A percentile compares a stretch with the other conserved stretches of the same genome.
Conservation (phyloP, 2,329 filamentous ascomycete genomes). For the Elsinoe fawcettii region DNA sequence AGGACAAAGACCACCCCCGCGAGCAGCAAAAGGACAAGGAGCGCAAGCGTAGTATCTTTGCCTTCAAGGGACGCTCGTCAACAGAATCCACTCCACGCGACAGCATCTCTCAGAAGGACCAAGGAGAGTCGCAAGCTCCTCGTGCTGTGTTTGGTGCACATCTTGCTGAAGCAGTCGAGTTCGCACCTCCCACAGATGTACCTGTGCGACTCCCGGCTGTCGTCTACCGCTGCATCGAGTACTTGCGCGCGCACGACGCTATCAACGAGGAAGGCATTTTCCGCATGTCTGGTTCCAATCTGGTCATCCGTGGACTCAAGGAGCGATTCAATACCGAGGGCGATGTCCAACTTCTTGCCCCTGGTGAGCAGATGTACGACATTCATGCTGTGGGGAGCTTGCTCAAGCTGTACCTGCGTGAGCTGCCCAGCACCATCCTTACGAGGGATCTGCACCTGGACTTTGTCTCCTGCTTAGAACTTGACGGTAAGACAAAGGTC, state of each 20-base stretch:
- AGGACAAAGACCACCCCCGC: neutral
- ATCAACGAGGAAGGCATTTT: constrained; percentile 90
- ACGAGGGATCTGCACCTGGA: constrained; percentile 85
- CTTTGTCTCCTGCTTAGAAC: constrained; percentile 64
- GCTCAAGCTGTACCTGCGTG: constrained; percentile 86
- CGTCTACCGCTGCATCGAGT: constrained; percentile 91
- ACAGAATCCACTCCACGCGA: constrained; percentile 44
- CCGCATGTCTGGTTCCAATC: constrained; percentile 90
- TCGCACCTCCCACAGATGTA: constrained; percentile 64
- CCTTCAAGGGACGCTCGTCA: constrained; percentile 60
- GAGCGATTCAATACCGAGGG: constrained; percentile 92
- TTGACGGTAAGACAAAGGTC: constrained; percentile 71
- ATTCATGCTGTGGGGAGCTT: constrained; percentile 93
- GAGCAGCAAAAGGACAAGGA: constrained; percentile 56
- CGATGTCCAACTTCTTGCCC: constrained; percentile 69
- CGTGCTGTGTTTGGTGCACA: constrained; percentile 77
- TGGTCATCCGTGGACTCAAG: constrained; percentile 81
- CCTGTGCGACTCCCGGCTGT: constrained; percentile 78
- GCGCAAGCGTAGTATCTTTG: constrained; percentile 65
- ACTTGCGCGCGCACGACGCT: constrained; percentile 75
- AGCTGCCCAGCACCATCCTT: constrained; percentile 83
- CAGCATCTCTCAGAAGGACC: constrained; percentile 20
- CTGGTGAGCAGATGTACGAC: constrained; percentile 78
- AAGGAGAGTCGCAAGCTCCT: constrained; percentile 24
- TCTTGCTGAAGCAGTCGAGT: constrained; percentile 76